Conservation (phyloP, 2,329 filamentous ascomycete genomes). For the Raffaelea albimanens region DNA sequence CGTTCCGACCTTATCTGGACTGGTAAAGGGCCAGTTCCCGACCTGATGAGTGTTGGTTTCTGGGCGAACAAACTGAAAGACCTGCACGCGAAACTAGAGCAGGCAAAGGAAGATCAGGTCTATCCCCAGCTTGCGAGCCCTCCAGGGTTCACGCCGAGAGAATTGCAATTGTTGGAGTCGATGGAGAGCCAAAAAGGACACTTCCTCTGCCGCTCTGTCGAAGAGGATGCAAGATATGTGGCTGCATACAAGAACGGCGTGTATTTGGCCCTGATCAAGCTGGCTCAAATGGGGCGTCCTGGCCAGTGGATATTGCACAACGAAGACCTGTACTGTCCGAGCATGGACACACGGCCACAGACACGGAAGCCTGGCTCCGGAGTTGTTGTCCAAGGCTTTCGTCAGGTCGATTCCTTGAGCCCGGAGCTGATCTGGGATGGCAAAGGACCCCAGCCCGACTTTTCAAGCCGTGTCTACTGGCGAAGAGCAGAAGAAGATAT, state of each 20-base stretch:
- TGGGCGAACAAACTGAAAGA: neutral
- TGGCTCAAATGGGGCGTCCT: neutral
- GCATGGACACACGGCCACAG: neutral
- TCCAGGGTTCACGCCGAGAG: neutral
- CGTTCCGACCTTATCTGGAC: neutral
- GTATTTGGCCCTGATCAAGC: neutral
- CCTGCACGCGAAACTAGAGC: neutral
- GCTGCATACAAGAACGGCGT: neutral
- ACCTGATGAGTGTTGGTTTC: neutral
- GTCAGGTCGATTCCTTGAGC: neutral
- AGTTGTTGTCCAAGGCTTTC: neutral
- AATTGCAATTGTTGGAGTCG: neutral
- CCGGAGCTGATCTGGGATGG: neutral
- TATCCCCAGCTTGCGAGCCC: no score
- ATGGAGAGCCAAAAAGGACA: neutral
- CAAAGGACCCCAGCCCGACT: neutral
- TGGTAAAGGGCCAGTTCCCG: neutral
- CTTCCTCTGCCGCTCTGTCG: neutral
- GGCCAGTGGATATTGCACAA: neutral
- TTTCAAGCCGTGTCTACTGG: neutral
- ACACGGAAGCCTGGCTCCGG: neutral
- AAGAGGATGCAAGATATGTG: neutral
- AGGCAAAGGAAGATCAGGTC: neutral
- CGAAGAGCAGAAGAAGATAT: neutral
- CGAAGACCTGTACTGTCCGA: neutral